Conservation (phyloP, 2,329 filamentous ascomycete genomes). For the Penicillium sp. region DNA sequence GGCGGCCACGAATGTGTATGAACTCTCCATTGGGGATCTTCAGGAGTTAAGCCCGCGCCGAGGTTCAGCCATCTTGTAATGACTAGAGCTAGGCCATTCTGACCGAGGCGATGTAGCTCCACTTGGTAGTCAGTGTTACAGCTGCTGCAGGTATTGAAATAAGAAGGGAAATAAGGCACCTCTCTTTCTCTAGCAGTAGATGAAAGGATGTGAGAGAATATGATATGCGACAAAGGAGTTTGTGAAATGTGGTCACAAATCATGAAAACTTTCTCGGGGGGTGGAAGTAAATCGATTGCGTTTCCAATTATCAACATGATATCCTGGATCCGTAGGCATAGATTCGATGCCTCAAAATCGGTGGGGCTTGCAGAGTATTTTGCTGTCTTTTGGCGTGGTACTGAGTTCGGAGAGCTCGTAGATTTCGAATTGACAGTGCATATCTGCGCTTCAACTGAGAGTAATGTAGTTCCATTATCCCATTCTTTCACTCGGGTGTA, state of each 20-base stretch:
- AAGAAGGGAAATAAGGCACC: background rate
- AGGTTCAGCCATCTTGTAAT: background rate
- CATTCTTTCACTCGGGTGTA: constrained; percentile 35
- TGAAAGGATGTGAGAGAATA: background rate
- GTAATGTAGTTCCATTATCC: too few species aligned
- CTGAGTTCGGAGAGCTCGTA: too few species aligned
- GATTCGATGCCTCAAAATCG: too few species aligned
- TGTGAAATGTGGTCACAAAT: background rate
- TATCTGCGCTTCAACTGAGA: too few species aligned
- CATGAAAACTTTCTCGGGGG: too few species aligned
- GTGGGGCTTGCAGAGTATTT: too few species aligned
- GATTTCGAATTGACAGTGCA: too few species aligned
- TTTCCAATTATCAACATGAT: background rate
- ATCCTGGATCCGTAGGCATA: background rate
- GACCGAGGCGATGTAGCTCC: background rate
- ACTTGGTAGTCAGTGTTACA: background rate
- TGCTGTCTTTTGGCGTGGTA: too few species aligned
- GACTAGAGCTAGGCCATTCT: background rate
- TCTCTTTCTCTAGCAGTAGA: background rate
- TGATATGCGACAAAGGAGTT: background rate
- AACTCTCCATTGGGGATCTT: background rate
- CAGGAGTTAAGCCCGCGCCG: background rate
- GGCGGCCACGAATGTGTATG: background rate
- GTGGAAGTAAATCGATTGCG: background rate
- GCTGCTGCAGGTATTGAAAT: background rate